Conservation (phyloP, 345 rosid genomes). For the Brassica carinata region DNA sequence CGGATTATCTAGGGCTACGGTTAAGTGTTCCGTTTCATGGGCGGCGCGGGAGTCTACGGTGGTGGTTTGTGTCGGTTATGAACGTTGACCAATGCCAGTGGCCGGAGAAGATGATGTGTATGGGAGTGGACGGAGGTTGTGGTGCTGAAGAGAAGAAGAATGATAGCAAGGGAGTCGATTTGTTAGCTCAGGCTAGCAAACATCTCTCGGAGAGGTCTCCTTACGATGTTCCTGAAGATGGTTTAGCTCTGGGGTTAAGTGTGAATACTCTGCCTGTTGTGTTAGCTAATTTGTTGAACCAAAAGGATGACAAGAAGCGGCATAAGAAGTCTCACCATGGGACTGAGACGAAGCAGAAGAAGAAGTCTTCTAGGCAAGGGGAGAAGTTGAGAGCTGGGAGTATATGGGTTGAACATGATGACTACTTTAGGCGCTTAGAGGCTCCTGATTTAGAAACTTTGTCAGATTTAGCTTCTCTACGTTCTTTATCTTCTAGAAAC, state of each 20-base stretch:
- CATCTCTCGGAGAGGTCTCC: constrained; percentile 75
- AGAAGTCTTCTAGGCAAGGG: constrained; percentile 61
- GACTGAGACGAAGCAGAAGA: constrained; percentile 59
- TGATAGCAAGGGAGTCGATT: constrained; percentile 42
- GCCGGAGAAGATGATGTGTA: constrained; percentile 77
- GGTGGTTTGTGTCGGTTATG: constrained; percentile 59
- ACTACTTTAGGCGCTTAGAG: constrained; percentile 73
- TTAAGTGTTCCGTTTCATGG: constrained; percentile 46
- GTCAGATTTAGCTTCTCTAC: constrained; percentile 46
- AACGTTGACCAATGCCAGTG: constrained; percentile 74
- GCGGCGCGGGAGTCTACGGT: constrained; percentile 45
- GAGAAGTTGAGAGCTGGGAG: constrained; percentile 59
- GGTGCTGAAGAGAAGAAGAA: constrained; percentile 64
- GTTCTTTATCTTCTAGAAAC: constrained; percentile 49
- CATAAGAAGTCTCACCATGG: constrained; percentile 72
- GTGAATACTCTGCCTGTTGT: constrained; percentile 60
- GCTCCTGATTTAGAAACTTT: constrained; percentile 75
- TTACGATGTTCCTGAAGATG: constrained; percentile 67
- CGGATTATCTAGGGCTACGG: constrained; percentile 22
- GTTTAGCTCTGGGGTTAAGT: constrained; percentile 40
- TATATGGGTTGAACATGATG: constrained; percentile 84
- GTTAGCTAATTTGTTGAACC: constrained; percentile 72
- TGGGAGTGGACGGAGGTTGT: constrained; percentile 85
- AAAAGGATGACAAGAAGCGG: constrained; percentile 63
- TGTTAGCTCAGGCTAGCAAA: constrained; percentile 80